Conservation (phyloP, 495 filamentous ascomycete genomes). For the Filosporella fistucella region DNA sequence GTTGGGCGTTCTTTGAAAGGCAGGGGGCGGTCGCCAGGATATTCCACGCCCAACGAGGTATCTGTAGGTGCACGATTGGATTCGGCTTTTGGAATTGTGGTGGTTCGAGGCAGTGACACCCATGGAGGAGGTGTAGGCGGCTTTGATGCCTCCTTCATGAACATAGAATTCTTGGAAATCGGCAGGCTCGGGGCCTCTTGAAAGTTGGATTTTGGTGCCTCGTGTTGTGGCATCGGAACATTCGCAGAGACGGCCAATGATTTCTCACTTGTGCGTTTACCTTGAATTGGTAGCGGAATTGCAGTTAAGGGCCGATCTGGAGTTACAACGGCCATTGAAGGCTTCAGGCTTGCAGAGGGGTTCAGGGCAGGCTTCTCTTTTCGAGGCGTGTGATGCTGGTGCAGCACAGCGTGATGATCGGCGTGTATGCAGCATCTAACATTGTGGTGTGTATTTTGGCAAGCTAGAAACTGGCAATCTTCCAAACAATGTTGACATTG, state of each 20-base stretch:
- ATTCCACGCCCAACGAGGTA: too few relatives aligned
- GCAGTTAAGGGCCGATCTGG: too few relatives aligned
- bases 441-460: slow-evolving; percentile 15
- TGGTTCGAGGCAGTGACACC: too few relatives aligned
- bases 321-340: not conserved
- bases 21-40: too few relatives aligned
- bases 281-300: too few relatives aligned
- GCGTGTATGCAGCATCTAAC: slow-evolving; percentile 21
- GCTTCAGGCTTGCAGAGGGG: not conserved
- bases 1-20: not conserved
- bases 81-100: too few relatives aligned
- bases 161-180: too few relatives aligned
- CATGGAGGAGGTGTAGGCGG: too few relatives aligned
- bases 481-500: slow-evolving; percentile 21
- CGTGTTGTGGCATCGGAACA: not conserved
- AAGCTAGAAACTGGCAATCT: slow-evolving; percentile 20
- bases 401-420: slow-evolving; percentile 14
- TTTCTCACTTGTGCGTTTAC: too few relatives aligned
- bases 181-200: not conserved
- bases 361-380: not conserved
- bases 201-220: not conserved
- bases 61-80: too few relatives aligned
- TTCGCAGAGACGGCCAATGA: not conserved
- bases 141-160: too few relatives aligned
- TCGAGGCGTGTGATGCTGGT: slow-evolving; percentile 15